phyloP scores from a whole-genome alignment of 2,329 filamentous ascomycete genomes.

The Paraphaeosphaeria minitans region DNA sequence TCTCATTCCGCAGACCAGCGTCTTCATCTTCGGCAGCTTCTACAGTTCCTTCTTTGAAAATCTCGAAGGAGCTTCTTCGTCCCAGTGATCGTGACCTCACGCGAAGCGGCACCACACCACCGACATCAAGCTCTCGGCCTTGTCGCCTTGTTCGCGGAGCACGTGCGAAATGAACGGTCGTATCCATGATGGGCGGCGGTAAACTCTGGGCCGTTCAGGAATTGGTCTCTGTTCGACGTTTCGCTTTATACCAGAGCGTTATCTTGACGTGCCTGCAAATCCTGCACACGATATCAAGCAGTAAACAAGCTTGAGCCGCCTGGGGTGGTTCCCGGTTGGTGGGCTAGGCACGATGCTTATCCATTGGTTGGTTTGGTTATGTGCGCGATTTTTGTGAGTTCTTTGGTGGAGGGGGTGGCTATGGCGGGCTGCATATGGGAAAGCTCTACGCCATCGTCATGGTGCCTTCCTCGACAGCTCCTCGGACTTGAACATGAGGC shows the following conservation, averaged over 20 bases:
- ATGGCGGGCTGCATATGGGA: slow-evolving; percentile 9
- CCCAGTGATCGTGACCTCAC: slow-evolving; percentile 24
- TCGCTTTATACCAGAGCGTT: slow-evolving; percentile 19
- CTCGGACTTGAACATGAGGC: neutral
- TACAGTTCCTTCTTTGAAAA: slow-evolving; percentile 62
- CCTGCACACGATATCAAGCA: slow-evolving; percentile 25
- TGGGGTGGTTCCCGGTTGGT: slow-evolving; percentile 24
- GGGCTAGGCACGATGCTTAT: slow-evolving; percentile 25
- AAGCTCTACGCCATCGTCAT: slow-evolving; percentile 4
- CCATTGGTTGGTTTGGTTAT: slow-evolving; percentile 14
- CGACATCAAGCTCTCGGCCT: slow-evolving; percentile 17
- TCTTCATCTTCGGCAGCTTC: slow-evolving; percentile 38
- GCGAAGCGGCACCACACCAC: slow-evolving; percentile 34
- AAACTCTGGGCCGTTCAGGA: neutral
- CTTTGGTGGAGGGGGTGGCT: slow-evolving; percentile 17
- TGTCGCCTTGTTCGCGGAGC: slow-evolving; percentile 16
- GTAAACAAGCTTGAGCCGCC: slow-evolving; percentile 24
- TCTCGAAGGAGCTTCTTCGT: slow-evolving; percentile 59
- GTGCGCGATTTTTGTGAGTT: slow-evolving; percentile 18
- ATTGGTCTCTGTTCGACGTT: slow-evolving; percentile 10
- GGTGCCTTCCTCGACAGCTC: neutral
- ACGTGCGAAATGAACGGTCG: slow-evolving; percentile 31
- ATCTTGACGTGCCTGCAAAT: slow-evolving; percentile 14
- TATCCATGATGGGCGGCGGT: slow-evolving; percentile 23
- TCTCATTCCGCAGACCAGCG: slow-evolving; percentile 37